phyloP scores from a whole-genome alignment of 2,329 filamentous ascomycete genomes.

The Dichotomopilus funicola region DNA sequence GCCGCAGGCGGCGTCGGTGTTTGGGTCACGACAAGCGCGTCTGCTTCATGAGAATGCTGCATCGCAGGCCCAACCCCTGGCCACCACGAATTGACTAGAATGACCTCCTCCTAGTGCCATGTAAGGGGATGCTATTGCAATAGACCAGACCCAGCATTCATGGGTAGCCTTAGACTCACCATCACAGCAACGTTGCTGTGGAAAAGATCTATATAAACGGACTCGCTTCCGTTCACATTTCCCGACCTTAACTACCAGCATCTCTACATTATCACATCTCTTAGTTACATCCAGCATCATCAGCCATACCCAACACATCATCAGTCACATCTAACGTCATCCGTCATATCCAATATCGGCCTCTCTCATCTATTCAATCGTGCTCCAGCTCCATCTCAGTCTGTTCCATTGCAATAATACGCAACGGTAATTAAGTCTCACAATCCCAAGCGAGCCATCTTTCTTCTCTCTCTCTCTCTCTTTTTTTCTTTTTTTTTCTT shows the following conservation, averaged over 20 bases:
- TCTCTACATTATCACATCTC: neutral
- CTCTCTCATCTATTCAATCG: neutral
- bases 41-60: neutral
- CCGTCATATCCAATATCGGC: neutral
- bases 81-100: neutral
- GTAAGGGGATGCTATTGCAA: neutral
- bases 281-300: neutral
- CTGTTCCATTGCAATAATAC: neutral
- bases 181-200: neutral
- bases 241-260: neutral
- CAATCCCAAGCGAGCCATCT: neutral
- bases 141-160: neutral
- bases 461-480: neutral
- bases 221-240: neutral
- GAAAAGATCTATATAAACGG: neutral
- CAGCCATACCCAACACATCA: neutral
- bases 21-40: neutral
- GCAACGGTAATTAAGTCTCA: neutral
- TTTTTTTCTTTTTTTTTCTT: neutral
- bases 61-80: neutral
- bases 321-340: neutral
- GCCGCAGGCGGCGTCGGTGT: neutral
- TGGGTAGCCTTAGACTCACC: neutral
- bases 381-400: neutral
- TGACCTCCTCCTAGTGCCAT: neutral